phyloP scores from a whole-genome alignment of 2,329 filamentous ascomycete genomes.

The Penicillium sp. region DNA sequence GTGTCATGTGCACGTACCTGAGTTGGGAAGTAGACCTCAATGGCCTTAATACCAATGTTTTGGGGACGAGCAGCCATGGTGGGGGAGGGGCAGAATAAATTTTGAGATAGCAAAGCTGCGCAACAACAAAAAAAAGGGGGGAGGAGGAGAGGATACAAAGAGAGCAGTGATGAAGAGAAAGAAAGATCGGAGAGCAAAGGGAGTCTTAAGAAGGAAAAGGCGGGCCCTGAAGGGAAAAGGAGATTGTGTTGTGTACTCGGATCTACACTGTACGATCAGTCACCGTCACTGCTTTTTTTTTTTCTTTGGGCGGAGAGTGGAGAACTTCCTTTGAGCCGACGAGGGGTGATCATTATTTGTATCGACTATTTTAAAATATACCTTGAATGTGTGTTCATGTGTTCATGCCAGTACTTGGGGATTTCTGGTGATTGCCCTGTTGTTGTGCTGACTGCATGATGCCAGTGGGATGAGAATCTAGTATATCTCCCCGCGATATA shows the following conservation, averaged over 20 bases:
- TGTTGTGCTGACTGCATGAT: no score
- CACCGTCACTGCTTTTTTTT: slow-evolving; percentile 23
- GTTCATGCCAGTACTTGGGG: no score
- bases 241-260: slow-evolving; percentile 29
- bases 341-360: not conserved
- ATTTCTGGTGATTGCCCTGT: no score
- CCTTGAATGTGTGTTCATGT: no score
- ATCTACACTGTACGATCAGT: slow-evolving; percentile 35
- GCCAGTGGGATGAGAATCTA: no score
- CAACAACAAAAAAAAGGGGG: slow-evolving; percentile 8
- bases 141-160: slow-evolving; percentile 6
- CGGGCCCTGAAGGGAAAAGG: slow-evolving; percentile 15
- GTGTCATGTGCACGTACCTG: slow-evolving; percentile 63
- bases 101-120: slow-evolving; percentile 8
- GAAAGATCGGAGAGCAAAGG: slow-evolving; percentile 3
- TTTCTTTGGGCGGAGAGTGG: slow-evolving; percentile 5
- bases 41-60: slow-evolving; percentile 92
- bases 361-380: not conserved
- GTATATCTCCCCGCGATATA: no score
- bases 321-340: slow-evolving; percentile 18
- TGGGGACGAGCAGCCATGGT: slow-evolving; percentile 76
- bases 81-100: slow-evolving; percentile 22
- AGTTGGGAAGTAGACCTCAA: slow-evolving; percentile 85
- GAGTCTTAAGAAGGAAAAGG: slow-evolving; percentile 7
- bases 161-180: not conserved